These are phyloP conservation scores for Collybia nuda DNA, from an alignment of 768 basidiomycete species.

Conservation along the genomic window DNA sequence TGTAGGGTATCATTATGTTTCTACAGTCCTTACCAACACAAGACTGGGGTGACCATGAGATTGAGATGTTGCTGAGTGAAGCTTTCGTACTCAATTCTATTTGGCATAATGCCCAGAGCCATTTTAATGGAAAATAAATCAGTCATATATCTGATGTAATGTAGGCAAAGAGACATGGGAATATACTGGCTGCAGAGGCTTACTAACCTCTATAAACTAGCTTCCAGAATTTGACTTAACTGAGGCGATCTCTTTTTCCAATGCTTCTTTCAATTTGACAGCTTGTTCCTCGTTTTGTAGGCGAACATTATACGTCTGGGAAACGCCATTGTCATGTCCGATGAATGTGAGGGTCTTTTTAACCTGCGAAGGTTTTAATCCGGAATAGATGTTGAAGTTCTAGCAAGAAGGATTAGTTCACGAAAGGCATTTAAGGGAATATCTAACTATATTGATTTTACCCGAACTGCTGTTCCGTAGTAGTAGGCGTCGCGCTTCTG, in stretches of 20 bases:
- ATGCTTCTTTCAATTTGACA: constrained; percentile 49
- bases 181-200: background rate
- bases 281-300: constrained; percentile 61
- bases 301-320: constrained; percentile 63
- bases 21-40: constrained; percentile 90
- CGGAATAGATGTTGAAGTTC: constrained; percentile 73
- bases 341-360: constrained; percentile 63
- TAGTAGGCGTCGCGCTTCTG: constrained; percentile 55
- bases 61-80: constrained; percentile 92
- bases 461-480: constrained; percentile 75
- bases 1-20: constrained; percentile 98
- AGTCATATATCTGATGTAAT: background rate
- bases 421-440: background rate
- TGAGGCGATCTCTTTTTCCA: constrained; percentile 63
- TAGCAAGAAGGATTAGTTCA: constrained; percentile 24
- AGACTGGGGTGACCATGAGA: constrained; percentile 93
- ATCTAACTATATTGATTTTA: constrained; percentile 70
- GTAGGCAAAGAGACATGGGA: background rate
- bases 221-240: constrained; percentile 29
- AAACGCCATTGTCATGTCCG: constrained; percentile 62
- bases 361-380: constrained; percentile 50
- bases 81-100: constrained; percentile 92
- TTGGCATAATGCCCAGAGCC: constrained; percentile 92
- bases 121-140: constrained; percentile 61
- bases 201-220: constrained; percentile 3